phyloP scores from a whole-genome alignment of 352 stramenopile genomes.

The Globisporangium canariense region DNA sequence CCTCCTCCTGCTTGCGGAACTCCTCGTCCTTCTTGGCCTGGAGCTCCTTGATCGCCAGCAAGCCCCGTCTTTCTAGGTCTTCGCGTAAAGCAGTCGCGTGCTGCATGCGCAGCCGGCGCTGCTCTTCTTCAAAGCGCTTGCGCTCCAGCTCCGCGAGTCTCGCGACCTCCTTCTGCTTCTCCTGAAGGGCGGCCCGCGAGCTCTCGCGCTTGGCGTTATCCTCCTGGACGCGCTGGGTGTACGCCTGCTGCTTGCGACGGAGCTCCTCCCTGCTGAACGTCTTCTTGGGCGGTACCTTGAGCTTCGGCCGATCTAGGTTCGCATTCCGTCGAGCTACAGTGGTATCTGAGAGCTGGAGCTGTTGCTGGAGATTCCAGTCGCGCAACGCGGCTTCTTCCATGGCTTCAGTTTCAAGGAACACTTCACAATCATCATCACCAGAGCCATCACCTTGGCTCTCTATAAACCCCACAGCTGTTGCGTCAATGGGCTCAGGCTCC shows the following conservation, averaged over 20 bases:
- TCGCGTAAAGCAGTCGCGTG: constrained; percentile 30
- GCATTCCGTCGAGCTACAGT: background rate
- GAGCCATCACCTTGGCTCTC: background rate
- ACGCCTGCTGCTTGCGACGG: constrained; percentile 33
- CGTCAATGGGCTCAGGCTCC: background rate
- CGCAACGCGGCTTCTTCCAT: background rate
- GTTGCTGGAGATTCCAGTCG: background rate
- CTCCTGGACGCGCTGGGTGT: constrained; percentile 34
- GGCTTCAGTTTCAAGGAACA: background rate
- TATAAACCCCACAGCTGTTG: background rate
- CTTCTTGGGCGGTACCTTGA: constrained; percentile 3
- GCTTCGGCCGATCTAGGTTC: background rate
- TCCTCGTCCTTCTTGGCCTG: constrained; percentile 51
- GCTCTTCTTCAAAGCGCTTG: constrained; percentile 27
- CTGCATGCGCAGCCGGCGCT: constrained; percentile 23
- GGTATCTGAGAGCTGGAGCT: background rate
- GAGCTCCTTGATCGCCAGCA: constrained; percentile 37
- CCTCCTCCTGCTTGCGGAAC: constrained; percentile 33
- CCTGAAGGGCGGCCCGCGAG: constrained; percentile 15
- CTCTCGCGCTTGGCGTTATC: constrained; percentile 39
- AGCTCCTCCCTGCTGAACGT: constrained; percentile 12
- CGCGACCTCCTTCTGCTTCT: constrained; percentile 28
- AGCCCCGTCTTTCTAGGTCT: constrained; percentile 33
- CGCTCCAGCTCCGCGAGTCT: constrained; percentile 23
- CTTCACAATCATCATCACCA: background rate